Conservation (phyloP, 139 green algal species). For the Edaphochlamys debaryana region DNA sequence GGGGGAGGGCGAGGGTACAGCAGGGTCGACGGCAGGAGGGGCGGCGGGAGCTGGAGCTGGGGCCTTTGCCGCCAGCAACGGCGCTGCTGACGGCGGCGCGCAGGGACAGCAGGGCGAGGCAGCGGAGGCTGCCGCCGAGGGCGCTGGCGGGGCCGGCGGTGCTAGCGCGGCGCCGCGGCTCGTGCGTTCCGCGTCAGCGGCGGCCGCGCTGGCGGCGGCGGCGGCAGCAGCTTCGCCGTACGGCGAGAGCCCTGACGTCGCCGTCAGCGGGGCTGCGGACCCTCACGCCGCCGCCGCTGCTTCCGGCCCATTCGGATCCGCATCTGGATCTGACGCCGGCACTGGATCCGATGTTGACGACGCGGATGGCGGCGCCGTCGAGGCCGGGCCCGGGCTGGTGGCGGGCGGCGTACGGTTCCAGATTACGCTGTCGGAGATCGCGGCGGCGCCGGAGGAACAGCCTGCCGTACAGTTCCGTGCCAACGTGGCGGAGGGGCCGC, state of each 20-base stretch:
- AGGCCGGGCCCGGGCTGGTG: not conserved
- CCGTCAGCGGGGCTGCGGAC: not conserved
- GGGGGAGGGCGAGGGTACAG: no score
- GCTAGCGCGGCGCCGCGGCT: no score
- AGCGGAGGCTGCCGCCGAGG: not conserved
- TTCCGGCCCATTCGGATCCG: no score
- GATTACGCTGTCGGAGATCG: slow-evolving; percentile 29
- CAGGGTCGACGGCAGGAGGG: no score
- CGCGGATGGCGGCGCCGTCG: no score
- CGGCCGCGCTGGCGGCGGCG: not conserved
- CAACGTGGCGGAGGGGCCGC: not conserved
- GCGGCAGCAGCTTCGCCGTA: not conserved
- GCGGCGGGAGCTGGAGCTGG: no score
- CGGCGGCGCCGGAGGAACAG: not conserved
- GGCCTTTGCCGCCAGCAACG: no score
- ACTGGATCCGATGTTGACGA: no score
- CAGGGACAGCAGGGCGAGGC: no score
- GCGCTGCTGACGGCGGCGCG: no score
- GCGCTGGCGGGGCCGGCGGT: no score
- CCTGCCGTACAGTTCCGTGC: slow-evolving; percentile 9
- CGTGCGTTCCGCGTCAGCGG: slow-evolving; percentile 1
- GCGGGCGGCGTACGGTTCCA: slow-evolving; percentile 25
- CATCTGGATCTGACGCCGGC: no score
- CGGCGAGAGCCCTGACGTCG: not conserved
- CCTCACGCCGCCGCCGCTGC: not conserved